phyloP scores from a whole-genome alignment of 805 yeast genomes.

The Suhomyces vadensis region DNA sequence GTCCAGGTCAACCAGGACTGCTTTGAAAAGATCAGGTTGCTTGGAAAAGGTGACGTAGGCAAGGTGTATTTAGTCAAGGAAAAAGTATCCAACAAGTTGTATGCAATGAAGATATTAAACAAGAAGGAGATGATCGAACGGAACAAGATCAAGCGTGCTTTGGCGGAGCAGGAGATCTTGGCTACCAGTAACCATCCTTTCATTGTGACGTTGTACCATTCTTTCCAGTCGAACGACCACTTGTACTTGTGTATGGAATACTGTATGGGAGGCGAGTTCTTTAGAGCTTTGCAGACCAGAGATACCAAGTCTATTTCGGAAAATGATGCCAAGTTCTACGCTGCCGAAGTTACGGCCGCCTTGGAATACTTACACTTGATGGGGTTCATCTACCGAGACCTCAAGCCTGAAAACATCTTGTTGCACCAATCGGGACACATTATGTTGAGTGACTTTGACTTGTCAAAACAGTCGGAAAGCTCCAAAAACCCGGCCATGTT shows the following conservation, averaged over 20 bases:
- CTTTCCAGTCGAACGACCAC: constrained; percentile 92
- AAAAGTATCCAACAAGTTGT: constrained; percentile 67
- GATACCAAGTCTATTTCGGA: constrained; percentile 83
- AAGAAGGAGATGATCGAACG: constrained; percentile 94
- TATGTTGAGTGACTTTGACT: constrained; percentile 95
- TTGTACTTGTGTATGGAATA: constrained; percentile 96
- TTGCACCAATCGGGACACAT: constrained; percentile 97
- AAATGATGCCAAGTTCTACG: constrained; percentile 88
- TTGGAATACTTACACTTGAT: constrained; percentile 90
- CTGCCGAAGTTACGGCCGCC: constrained; percentile 97
- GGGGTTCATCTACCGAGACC: constrained; percentile 96
- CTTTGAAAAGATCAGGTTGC: constrained; percentile 83
- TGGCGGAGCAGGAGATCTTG: constrained; percentile 95
- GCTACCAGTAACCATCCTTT: constrained; percentile 97
- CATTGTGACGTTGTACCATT: constrained; percentile 92
- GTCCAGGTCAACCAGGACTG: constrained; percentile 84
- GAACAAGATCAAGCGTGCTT: constrained; percentile 89
- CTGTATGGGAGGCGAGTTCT: constrained; percentile 99
- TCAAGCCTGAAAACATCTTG: constrained; percentile 93
- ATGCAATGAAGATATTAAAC: constrained; percentile 89
- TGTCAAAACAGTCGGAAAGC: constrained; percentile 82
- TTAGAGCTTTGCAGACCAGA: constrained; percentile 91
- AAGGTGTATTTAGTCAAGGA: constrained; percentile 91
- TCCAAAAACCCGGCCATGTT: constrained; percentile 75
- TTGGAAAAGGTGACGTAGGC: constrained; percentile 98